Conservation (phyloP, 192 early-diverging fungal species). For the Pilobolus umbonatus region DNA sequence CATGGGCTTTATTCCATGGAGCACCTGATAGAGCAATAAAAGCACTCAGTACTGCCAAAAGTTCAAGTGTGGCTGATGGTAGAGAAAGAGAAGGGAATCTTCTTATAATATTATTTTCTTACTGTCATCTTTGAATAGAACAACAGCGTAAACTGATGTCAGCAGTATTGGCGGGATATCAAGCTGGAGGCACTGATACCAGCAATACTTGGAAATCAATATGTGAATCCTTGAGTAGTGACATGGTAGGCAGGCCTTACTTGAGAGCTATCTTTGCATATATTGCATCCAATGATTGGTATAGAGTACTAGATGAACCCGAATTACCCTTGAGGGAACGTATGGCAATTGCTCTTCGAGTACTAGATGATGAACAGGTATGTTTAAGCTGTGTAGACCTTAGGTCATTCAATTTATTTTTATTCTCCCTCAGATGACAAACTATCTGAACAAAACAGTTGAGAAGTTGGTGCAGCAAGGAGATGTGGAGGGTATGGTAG, state of each 20-base stretch:
- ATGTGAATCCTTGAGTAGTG: slow-evolving; percentile 53
- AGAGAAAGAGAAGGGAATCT: slow-evolving; percentile 26
- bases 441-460: slow-evolving; percentile 54
- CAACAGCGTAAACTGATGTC: slow-evolving; percentile 83
- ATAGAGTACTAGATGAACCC: slow-evolving; percentile 62
- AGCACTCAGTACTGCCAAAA: slow-evolving; percentile 48
- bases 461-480: slow-evolving; percentile 56
- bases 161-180: slow-evolving; percentile 58
- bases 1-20: slow-evolving; percentile 82
- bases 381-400: neutral
- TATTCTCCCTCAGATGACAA: slow-evolving; percentile 52
- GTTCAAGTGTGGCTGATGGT: too few species aligned
- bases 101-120: slow-evolving; percentile 1
- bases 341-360: slow-evolving; percentile 80
- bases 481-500: slow-evolving; percentile 72
- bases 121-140: slow-evolving; percentile 39
- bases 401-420: neutral
- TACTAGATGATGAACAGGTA: slow-evolving; percentile 77
- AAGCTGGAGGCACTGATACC: slow-evolving; percentile 31
- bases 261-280: slow-evolving; percentile 86
- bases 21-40: slow-evolving; percentile 67
- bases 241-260: slow-evolving; percentile 65
- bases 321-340: slow-evolving; percentile 73
- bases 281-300: slow-evolving; percentile 81
- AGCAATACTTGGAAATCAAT: slow-evolving; percentile 53